Base-by-base conservation (phyloP, 2,329 filamentous ascomycete species). In the Fusarium tricinctum region DNA sequence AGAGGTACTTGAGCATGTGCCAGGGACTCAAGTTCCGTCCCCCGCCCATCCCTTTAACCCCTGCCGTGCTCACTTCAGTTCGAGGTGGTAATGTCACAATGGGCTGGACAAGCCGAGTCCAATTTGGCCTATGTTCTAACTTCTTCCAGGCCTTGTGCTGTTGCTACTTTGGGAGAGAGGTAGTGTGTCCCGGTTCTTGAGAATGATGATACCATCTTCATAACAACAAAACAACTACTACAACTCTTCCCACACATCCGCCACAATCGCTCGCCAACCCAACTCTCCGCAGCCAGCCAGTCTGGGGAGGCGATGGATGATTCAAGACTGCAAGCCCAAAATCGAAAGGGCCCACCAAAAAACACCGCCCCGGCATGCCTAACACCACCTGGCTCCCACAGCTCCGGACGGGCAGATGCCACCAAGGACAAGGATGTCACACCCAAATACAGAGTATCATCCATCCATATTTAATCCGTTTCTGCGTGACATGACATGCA, bases 1-100 rank as follows among this genome's bases (percentile, higher is more conserved):
- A 74, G 50, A 58, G 59, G 61, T 74, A 74, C 73, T 75, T 75
- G 55, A 50, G 63, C 63, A 74, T 74, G 68, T 74, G 73, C 73
- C 73, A 72, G 72, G 23, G 23, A 23, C 23, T 23, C 23, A 8
- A 23, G 69, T 66, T 72, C 64, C 47, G 62, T 71, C 61, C 72
- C 67, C 69, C 58, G 58, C 67, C 65, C 70, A 67, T 68, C 61
- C 57, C 53, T 58, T 57, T 44, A 38, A 46, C 47, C 66, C 71
- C 69, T 71, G 58, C 43, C 57, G 60, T 66, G 50, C 48, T 71
- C 60, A 63, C 64, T 65, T 52, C 62, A 59, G 55, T 73, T 73
- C 66, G 45, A 68, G 53, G 63, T 70, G 47, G 52, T 46, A 66
- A 68, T 63, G 70, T 68, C 59, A 73, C 68, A 66, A 67, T 68